Percentiles rank a stretch among this genome's conserved stretches.
phyloP scores from a whole-genome alignment of 306 rosid species.

The Vigna angularis region DNA sequence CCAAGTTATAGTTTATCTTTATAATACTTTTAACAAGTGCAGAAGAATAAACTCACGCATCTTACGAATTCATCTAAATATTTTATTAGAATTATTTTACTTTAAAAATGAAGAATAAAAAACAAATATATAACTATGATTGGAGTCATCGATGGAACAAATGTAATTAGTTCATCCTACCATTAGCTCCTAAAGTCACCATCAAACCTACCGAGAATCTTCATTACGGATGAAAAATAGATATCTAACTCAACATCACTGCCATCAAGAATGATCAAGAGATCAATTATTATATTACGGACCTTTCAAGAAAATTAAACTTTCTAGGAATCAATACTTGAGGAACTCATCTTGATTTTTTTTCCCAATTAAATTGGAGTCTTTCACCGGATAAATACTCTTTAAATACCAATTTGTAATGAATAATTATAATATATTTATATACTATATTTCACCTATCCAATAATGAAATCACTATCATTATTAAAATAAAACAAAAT shows the following conservation, averaged over 20 bases:
- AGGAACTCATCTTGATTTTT: neutral
- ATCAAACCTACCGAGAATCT: constrained; percentile 1
- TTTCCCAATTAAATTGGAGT: neutral
- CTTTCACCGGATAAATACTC: neutral
- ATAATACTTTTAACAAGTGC: neutral
- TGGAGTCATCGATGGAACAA: neutral
- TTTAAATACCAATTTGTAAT: neutral
- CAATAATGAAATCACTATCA: too few relatives aligned
- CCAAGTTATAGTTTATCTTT: neutral
- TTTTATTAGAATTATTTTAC: neutral
- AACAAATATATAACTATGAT: neutral
- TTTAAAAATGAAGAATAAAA: neutral
- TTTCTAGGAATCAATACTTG: neutral
- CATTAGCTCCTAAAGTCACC: neutral
- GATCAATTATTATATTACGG: neutral
- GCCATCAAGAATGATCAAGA: neutral
- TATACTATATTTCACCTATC: too few relatives aligned
- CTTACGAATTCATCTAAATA: neutral
- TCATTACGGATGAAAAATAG: neutral
- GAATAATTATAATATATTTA: neutral
- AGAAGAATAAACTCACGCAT: neutral
- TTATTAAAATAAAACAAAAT: too few relatives aligned
- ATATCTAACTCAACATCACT: neutral
- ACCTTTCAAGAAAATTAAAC: too few relatives aligned
- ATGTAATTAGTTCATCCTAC: neutral